These are phyloP conservation scores for Omphalea diandra DNA, from an alignment of 441 rosid genomes.

Conservation along the genomic window DNA sequence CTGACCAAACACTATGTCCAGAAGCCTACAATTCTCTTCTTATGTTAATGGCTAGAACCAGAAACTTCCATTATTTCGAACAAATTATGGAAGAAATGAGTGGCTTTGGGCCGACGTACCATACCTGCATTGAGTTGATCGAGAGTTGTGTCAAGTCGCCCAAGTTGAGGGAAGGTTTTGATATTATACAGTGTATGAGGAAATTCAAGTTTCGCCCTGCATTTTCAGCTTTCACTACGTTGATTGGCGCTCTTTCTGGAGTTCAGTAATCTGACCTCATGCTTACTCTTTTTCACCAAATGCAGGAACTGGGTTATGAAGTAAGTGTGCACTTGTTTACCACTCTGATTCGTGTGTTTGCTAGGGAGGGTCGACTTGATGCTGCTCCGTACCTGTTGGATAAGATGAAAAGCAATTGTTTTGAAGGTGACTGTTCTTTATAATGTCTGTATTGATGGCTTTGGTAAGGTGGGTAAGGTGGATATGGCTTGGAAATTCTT, in stretches of 20 bases:
- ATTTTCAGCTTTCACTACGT: conserved; percentile 80
- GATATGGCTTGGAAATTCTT: conserved; percentile 98
- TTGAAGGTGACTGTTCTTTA: conserved; percentile 81
- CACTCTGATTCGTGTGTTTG: conserved; percentile 73
- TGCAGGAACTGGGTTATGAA: conserved; percentile 95
- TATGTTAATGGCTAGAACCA: conserved; percentile 59
- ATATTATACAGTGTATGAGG: conserved; percentile 77
- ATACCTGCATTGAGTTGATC: conserved; percentile 57
- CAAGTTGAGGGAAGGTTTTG: conserved; percentile 71
- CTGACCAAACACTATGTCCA: conserved; percentile 53
- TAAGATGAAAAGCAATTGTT: conserved; percentile 80
- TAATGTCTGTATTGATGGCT: conserved; percentile 91
- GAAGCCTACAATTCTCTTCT: conserved; percentile 85
- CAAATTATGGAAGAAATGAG: conserved; percentile 85
- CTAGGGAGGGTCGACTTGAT: conserved; percentile 78
- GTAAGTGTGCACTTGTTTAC: conserved; percentile 78
- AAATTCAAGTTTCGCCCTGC: conserved; percentile 89
- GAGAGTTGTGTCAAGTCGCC: conserved; percentile 51
- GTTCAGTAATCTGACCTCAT: conserved; percentile 58
- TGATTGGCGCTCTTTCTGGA: conserved; percentile 80
- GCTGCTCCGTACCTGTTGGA: conserved; percentile 81
- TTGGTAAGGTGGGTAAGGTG: conserved; percentile 85
- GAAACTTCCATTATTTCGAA: conserved; percentile 58
- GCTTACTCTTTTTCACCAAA: conserved; percentile 78
- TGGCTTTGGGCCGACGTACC: conserved; percentile 70